Conservation (phyloP, 805 yeast species). For the Blastobotrys americana region DNA sequence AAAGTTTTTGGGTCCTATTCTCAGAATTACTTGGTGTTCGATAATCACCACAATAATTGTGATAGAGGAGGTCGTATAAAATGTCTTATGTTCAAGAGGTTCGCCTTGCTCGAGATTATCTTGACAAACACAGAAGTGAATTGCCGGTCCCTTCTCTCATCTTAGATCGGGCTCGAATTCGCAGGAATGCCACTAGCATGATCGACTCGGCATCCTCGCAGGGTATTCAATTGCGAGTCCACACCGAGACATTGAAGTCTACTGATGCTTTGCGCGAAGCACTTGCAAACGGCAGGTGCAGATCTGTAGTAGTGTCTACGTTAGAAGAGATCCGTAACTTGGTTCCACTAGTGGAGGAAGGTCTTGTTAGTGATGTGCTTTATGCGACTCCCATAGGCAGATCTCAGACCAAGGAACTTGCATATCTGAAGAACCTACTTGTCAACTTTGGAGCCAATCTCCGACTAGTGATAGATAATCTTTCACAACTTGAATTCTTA, state of each 20-base stretch:
- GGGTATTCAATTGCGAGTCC: constrained; percentile 43
- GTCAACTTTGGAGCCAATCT: constrained; percentile 13
- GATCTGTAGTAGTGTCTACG: constrained; percentile 54
- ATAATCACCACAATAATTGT: too few species aligned
- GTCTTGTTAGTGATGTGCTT: constrained; percentile 41
- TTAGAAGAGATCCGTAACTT: constrained; percentile 56
- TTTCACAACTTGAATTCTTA: constrained; percentile 47
- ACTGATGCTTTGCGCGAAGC: constrained; percentile 50
- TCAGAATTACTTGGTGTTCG: too few species aligned
- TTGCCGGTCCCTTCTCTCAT: constrained; percentile 15
- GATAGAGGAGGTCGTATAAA: too few species aligned
- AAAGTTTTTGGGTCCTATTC: too few species aligned
- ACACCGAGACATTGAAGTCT: constrained; percentile 69
- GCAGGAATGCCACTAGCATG: constrained; percentile 9
- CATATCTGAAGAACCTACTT: constrained; percentile 37
- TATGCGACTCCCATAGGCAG: constrained; percentile 53
- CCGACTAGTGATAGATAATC: constrained; percentile 49
- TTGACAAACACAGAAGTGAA: constrained; percentile 9
- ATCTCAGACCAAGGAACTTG: constrained; percentile 31
- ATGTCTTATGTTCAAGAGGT: constrained; percentile 17
- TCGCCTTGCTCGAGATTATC: constrained; percentile 11
- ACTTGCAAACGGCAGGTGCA: constrained; percentile 33
- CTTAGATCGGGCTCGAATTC: constrained; percentile 12
- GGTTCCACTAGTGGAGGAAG: constrained; percentile 33
- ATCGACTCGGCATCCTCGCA: constrained; percentile 1